Percentiles rank a stretch among this genome's conserved stretches.
phyloP scores from a whole-genome alignment of 2,329 filamentous ascomycete genomes.

The Xylaria polymorpha region DNA sequence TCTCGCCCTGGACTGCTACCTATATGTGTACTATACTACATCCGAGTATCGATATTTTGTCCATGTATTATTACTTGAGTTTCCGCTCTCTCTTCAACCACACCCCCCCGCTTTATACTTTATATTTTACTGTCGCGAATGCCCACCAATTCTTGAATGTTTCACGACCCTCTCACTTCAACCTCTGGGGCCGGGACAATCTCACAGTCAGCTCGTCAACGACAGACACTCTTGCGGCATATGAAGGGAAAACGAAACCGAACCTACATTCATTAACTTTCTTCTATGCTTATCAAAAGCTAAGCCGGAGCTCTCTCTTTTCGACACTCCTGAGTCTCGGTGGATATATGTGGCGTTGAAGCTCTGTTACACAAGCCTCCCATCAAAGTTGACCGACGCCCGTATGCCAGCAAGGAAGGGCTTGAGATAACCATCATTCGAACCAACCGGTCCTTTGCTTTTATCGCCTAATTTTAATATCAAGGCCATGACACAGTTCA shows the following conservation, averaged over 20 bases:
- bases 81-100: slow-evolving; percentile 32
- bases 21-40: slow-evolving; percentile 35
- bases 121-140: slow-evolving; percentile 40
- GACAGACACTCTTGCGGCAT: slow-evolving; percentile 25
- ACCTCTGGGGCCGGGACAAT: slow-evolving; percentile 34
- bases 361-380: slow-evolving; percentile 11
- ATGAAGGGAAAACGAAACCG: not conserved
- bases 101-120: slow-evolving; percentile 37
- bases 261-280: slow-evolving; percentile 6
- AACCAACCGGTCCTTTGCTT: not conserved
- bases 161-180: slow-evolving; percentile 31
- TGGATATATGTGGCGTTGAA: slow-evolving; percentile 16
- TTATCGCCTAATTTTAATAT: not conserved
- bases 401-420: slow-evolving; percentile 10
- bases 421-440: slow-evolving; percentile 7
- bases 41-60: slow-evolving; percentile 28
- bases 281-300: not conserved
- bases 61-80: slow-evolving; percentile 24
- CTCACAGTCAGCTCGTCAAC: slow-evolving; percentile 29
- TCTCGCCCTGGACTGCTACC: slow-evolving; percentile 13
- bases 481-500: not conserved
- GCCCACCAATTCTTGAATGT: slow-evolving; percentile 34
- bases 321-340: not conserved
- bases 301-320: slow-evolving; percentile 6
- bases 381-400: slow-evolving; percentile 8